Conservation (phyloP, 192 early-diverging fungal genomes). For the Helicostylum pulchrum region DNA sequence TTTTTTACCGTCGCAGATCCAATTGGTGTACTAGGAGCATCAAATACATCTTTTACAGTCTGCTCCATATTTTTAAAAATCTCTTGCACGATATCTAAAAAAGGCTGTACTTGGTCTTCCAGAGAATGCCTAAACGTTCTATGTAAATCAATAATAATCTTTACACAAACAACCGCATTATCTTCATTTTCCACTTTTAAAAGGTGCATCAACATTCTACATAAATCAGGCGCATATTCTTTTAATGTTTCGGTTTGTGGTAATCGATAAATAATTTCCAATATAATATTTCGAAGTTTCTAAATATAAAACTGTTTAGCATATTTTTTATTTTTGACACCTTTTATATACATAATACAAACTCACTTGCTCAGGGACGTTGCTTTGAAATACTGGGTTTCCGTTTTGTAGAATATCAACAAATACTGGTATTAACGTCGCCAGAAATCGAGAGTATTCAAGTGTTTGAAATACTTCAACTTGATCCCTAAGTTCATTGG, state of each 20-base stretch:
- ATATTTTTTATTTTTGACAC: background rate
- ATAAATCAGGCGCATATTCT: slow-evolving; percentile 72
- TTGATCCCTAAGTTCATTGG: slow-evolving; percentile 83
- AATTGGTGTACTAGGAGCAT: slow-evolving; percentile 59
- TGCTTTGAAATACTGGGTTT: slow-evolving; percentile 70
- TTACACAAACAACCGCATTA: slow-evolving; percentile 90
- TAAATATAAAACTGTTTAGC: slow-evolving; percentile 25
- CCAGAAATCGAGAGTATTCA: slow-evolving; percentile 78
- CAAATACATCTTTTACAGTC: slow-evolving; percentile 79
- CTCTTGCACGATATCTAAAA: slow-evolving; percentile 88
- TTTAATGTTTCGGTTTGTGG: slow-evolving; percentile 84
- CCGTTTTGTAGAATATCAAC: slow-evolving; percentile 68
- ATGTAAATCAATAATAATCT: slow-evolving; percentile 95
- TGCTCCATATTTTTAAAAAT: slow-evolving; percentile 94
- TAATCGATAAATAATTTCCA: slow-evolving; percentile 92
- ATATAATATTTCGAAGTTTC: slow-evolving; percentile 84
- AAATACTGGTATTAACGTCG: slow-evolving; percentile 82
- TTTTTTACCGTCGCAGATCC: slow-evolving; percentile 36
- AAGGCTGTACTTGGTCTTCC: slow-evolving; percentile 85
- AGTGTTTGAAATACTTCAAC: slow-evolving; percentile 86
- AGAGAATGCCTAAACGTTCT: slow-evolving; percentile 77
- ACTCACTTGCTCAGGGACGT: slow-evolving; percentile 70
- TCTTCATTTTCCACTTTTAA: slow-evolving; percentile 94
- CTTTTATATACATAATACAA: background rate
- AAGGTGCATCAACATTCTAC: slow-evolving; percentile 71